Evolutionary conservation across 1,139 yeast species (phyloP), one percentile per base, ranked within the genome.

Genomic region (Yamadazyma mexicana): DNA sequence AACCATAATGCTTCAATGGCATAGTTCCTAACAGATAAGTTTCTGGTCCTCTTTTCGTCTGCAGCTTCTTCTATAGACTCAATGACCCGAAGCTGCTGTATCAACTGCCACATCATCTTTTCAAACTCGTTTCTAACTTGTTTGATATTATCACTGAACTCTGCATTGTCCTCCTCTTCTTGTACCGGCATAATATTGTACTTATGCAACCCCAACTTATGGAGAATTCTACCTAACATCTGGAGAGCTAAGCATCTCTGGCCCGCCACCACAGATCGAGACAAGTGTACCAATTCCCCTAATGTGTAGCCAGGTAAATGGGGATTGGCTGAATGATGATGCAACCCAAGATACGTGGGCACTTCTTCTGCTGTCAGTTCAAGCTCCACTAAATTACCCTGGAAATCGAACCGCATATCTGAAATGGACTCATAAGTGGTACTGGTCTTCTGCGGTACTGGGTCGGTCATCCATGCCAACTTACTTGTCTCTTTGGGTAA

Each of bases 1-100:
- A 91, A 68, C 97, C 98, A 92, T 32, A 92, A 71, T 0, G 98
- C 97, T 50, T 92, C 98, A 17, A 87, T 75, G 1, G 98, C 96
- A 55, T 89, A 87, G 49, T 80, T 86, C 47, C 89, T 70, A 3
- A 91, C 91, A 22, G 92, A 86, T 33, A 91, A 47, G 56, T 87
- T 87, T 20, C 65, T 69, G 0, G 92, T 83, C 37, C 64, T 67
- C 10, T 61, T 59, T 42, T 87, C 96, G 50, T 84, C 85, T 0
- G 95, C 78, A 8, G 92, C 88, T 42, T 83, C 86, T 32, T 79
- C 69, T 23, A 92, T 60, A 1, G 88, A 70, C 17, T 87, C 92
- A n/a, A 87, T 64, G 12, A 91, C 73, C 40, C 85, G 66, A 39
- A 83, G 64, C 42, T 80, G 75, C 24, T 79, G 81, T 16, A 91